Percentiles rank a stretch among this genome's conserved stretches.
phyloP scores from a whole-genome alignment of 2,329 filamentous ascomycete species.

The Aspergillus niger region DNA sequence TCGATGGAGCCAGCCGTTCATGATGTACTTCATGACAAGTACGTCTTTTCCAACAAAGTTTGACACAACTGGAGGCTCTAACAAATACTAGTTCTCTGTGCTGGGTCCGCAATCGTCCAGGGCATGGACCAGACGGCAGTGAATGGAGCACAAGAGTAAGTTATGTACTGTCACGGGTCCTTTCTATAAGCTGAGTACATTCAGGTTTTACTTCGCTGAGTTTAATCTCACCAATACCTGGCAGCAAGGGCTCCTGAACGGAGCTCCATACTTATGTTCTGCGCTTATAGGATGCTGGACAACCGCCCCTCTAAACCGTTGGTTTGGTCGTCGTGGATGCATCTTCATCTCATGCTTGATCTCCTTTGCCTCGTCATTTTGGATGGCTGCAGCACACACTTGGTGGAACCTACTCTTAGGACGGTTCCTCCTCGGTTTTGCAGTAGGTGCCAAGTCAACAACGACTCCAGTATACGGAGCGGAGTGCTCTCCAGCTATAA shows the following conservation, averaged over 20 bases:
- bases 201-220: background rate
- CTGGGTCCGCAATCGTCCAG: background rate
- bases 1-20: slow-evolving; percentile 18
- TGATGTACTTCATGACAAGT: slow-evolving; percentile 22
- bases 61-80: background rate
- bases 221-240: background rate
- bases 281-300: background rate
- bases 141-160: background rate
- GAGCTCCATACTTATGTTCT: background rate
- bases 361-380: slow-evolving; percentile 56
- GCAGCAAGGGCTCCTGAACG: background rate
- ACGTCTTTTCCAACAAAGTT: background rate
- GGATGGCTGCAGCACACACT: slow-evolving; percentile 66
- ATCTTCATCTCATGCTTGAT: slow-evolving; percentile 77
- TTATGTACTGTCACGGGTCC: background rate
- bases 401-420: slow-evolving; percentile 72
- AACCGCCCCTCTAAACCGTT: background rate
- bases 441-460: slow-evolving; percentile 28
- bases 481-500: slow-evolving; percentile 67
- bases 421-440: slow-evolving; percentile 72
- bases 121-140: background rate
- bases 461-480: slow-evolving; percentile 54
- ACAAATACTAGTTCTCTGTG: background rate
- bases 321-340: slow-evolving; percentile 62
- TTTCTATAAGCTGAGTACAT: background rate